These are phyloP conservation scores for Podaxis rugospora DNA, from an alignment of 768 basidiomycete genomes.

Conservation along the genomic window DNA sequence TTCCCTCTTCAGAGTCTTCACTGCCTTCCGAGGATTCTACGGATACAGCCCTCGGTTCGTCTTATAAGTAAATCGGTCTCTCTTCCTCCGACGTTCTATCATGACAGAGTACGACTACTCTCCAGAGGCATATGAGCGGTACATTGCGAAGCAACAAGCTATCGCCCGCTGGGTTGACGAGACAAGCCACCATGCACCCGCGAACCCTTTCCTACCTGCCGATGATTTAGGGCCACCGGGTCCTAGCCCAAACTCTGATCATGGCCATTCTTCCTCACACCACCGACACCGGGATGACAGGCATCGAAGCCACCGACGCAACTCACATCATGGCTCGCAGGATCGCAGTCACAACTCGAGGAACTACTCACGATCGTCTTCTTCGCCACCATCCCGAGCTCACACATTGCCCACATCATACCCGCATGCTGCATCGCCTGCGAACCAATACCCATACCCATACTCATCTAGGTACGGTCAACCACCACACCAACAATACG, in stretches of 20 bases:
- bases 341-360: not conserved
- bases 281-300: not conserved
- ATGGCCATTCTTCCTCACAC: not conserved
- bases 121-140: slow-evolving; percentile 15
- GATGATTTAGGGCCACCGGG: not conserved
- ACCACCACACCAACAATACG: not conserved
- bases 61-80: not conserved
- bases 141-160: slow-evolving; percentile 12
- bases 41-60: not conserved
- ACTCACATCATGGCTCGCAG: not conserved
- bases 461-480: not conserved
- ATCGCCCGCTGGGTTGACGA: slow-evolving; percentile 16
- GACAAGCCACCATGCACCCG: slow-evolving; percentile 8
- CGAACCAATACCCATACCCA: not conserved
- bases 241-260: not conserved
- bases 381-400: not conserved
- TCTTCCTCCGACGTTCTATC: not conserved
- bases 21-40: not conserved
- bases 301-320: not conserved
- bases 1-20: not conserved
- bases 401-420: not conserved
- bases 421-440: not conserved
- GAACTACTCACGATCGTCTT: slow-evolving; percentile 1
- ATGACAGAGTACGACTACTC: slow-evolving; percentile 20
- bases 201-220: slow-evolving; percentile 5